A percentile compares a stretch with the other conserved stretches of the same genome.
phyloP scores from a whole-genome alignment of 768 basidiomycete genomes.

The Pleurotus tuber-regium region DNA sequence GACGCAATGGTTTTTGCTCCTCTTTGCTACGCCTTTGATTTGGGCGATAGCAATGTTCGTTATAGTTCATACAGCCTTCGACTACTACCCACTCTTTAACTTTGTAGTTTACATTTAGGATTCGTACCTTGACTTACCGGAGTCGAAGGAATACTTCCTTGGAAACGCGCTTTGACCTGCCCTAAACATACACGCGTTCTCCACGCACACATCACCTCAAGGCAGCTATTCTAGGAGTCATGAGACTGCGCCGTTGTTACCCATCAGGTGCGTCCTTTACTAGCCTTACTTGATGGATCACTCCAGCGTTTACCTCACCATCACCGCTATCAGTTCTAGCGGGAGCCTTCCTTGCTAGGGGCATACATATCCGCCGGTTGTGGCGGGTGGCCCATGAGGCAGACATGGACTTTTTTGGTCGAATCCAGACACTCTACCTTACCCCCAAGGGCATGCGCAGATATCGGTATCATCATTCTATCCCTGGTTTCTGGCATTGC shows the following conservation, averaged over 20 bases:
- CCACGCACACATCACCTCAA: conserved; percentile 10
- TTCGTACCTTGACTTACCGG: not conserved
- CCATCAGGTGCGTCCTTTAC: conserved; percentile 6
- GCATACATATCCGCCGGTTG: conserved; percentile 2
- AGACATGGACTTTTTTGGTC: not conserved
- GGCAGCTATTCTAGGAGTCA: conserved; percentile 5
- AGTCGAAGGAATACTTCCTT: not conserved
- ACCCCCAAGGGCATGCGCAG: conserved; percentile 3
- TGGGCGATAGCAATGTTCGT: not conserved
- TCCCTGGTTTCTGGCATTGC: not conserved
- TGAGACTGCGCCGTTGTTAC: not conserved
- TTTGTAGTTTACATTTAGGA: not conserved
- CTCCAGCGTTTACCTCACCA: conserved; percentile 8
- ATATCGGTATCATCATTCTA: conserved; percentile 7
- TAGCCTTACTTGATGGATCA: not conserved
- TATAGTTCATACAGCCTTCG: not conserved
- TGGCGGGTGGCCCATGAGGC: conserved; percentile 3
- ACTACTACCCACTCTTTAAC: not conserved
- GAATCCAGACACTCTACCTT: not conserved
- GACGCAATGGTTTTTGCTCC: not conserved
- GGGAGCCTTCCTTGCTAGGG: not conserved
- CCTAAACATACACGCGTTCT: conserved; percentile 2
- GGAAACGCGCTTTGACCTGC: conserved; percentile 6
- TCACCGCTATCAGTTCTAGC: not conserved
- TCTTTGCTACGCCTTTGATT: not conserved